Evolutionary conservation across 495 filamentous ascomycete genomes (phyloP), one percentile per base, ranked within the genome.

Genomic region (Clohesyomyces aquaticus): DNA sequence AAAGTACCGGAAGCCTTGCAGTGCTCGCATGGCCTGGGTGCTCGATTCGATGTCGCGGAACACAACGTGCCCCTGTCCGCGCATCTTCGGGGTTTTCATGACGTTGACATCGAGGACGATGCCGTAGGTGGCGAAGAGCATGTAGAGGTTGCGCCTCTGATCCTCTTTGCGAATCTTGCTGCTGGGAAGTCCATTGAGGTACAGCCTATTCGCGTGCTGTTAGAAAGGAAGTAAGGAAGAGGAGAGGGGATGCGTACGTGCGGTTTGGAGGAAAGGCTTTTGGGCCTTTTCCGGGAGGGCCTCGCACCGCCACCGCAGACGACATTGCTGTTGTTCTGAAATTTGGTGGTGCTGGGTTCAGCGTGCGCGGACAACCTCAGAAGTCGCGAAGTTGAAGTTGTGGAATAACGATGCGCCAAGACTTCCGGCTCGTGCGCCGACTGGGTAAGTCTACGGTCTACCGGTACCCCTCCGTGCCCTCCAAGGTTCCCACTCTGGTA

Each of bases 51-150:
- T 78, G 72, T 99, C 94, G 61, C 89, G 85, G 74, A 91, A 97
- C 2, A 93, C 90, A 48, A 99, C 80, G 72, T 97, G 93, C 53
- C 94, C 95, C 74, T 98, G 94, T 1, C 94, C 94, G 35, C 95
- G 89, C 88, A 96, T 93, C 77, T 91, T 92, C 69, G 79, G 79
- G 0, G 90, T 94, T 76, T 90, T 92, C 70, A 96, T 80, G 29
- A 90, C 88, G 29, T 96, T 89, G n/a, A 99, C 87, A 72, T 98
- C 94, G 50, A 99, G 83, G 14, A 99, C 89, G 9, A 90, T 85
- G 21, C 95, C 95, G 73, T 97, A 93, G 27, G 91, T 96, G 11
- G 90, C 88, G 71, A 98, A 99, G 16, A 98, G 85, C 68, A 89
- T 90, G 77, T 98, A 98, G 8, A 99, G 85, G 12, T 87, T 85